phyloP scores from a whole-genome alignment of 768 basidiomycete genomes.

The Tricholoma matsutake region DNA sequence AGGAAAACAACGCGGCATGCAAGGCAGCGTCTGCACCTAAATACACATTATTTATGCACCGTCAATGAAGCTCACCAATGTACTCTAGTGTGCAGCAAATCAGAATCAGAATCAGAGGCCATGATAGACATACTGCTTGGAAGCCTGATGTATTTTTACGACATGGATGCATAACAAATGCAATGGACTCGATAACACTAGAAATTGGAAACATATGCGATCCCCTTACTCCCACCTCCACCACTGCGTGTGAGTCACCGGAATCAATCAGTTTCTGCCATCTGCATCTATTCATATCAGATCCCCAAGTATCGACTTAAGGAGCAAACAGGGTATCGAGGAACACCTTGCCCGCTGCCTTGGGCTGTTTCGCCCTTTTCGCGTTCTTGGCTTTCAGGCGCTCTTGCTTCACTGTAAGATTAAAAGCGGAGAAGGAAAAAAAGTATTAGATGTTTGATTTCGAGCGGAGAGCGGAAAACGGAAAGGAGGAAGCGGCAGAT shows the following conservation, averaged over 20 bases:
- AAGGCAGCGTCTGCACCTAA: too few relatives aligned
- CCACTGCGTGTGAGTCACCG: background rate
- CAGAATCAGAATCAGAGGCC: background rate
- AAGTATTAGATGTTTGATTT: constrained; percentile 8
- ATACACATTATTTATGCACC: too few relatives aligned
- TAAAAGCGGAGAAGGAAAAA: background rate
- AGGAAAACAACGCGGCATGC: too few relatives aligned
- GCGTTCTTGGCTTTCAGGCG: constrained; percentile 61
- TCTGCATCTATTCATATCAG: background rate
- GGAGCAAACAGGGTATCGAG: constrained; percentile 81
- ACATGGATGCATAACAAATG: background rate
- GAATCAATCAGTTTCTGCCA: background rate
- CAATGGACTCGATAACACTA: background rate
- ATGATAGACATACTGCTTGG: background rate
- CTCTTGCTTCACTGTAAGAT: constrained; percentile 72
- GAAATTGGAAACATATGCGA: background rate
- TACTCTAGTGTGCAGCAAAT: background rate
- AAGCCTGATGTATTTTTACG: background rate
- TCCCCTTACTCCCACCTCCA: background rate
- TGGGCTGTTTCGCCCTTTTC: constrained; percentile 61
- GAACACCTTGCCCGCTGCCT: constrained; percentile 79
- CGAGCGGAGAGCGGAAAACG: background rate
- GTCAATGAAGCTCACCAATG: too few relatives aligned
- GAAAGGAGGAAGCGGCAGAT: too few relatives aligned
- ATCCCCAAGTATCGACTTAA: constrained; percentile 37